Base-by-base conservation (phyloP, 805 yeast genomes). In the Wickerhamia fluorescens region DNA sequence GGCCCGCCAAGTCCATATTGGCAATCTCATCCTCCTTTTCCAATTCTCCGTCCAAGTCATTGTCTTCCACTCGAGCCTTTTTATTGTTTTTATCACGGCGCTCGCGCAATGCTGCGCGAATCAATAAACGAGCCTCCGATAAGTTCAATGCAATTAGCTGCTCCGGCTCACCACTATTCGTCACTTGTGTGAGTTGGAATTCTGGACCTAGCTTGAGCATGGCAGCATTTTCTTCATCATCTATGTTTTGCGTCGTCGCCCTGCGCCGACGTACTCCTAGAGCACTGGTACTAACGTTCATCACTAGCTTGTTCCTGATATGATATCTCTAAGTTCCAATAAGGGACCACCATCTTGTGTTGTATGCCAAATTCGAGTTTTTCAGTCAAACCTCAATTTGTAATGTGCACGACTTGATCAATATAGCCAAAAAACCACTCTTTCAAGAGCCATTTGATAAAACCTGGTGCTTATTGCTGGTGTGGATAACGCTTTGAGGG, bases 201-300 rank as follows among this genome's bases (percentile, higher is more conserved):
- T 92, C 98, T 16, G 95, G 89, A 7, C 98, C 98, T 33, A 92
- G 71, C 48, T 82, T 80, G 43, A 92, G 68, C 29, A 73, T 70
- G 0, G 95, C 76, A 0, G 97, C 94, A 48, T 92, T 94, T 50
- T 89, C 97, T 47, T 88, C 96, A 40, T 84, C 95, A 34, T 78
- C 88, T 24, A 75, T 68, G 34, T 76, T 78, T 47, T 61, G 75
- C 8, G 63, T 53, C 37, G 56, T 67, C 16, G 71, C 66, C 39
- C 66, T 67, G 56, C 95, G 74, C 61, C 94, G 77, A 51, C 86
- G 73, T 25, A 82, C 83, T 16, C 88, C 89, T 28, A 85, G 71
- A 4, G 96, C 83, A 29, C 95, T 83, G 21, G 94, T 84, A 20
- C 95, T 82, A 22, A 85, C 77, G 54, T 87, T 87, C 96, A 87